Conservation (phyloP, 2,329 filamentous ascomycete species). For the Zymoseptoria pseudotritici region DNA sequence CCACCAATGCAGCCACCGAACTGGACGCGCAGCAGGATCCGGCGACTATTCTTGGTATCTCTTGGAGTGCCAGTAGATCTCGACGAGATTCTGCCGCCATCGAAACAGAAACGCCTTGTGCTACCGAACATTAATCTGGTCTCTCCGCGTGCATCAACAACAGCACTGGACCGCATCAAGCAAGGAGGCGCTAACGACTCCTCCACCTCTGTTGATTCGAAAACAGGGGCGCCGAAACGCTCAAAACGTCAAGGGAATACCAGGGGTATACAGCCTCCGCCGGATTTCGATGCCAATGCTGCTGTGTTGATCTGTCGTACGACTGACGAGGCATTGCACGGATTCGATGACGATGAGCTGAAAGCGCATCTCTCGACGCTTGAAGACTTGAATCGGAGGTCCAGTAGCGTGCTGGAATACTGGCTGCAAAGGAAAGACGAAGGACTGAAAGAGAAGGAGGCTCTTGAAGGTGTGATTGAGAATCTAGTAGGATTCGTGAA, state of each 20-base stretch:
- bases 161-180: constrained; percentile 33
- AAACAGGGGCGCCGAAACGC: constrained; percentile 21
- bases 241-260: constrained; percentile 33
- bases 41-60: constrained; percentile 89
- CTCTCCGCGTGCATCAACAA: constrained; percentile 28
- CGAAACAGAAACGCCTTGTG: constrained; percentile 95
- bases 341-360: constrained; percentile 72
- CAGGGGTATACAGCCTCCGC: constrained; percentile 58
- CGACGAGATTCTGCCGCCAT: constrained; percentile 92
- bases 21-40: constrained; percentile 93
- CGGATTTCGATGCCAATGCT: constrained; percentile 69
- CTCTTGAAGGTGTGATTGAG: constrained; percentile 94
- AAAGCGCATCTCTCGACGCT: constrained; percentile 62
- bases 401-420: constrained; percentile 73
- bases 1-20: constrained; percentile 92
- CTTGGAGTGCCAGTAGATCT: constrained; percentile 93
- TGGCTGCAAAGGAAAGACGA: constrained; percentile 84
- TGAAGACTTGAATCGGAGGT: constrained; percentile 60
- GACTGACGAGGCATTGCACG: constrained; percentile 72
- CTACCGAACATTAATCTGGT: constrained; percentile 64
- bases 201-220: constrained; percentile 27
- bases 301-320: constrained; percentile 73
- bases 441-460: constrained; percentile 81
- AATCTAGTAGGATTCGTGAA: constrained; percentile 67
- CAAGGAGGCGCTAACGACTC: constrained; percentile 23